Evolutionary conservation across 139 green algal species (phyloP).

Genomic region (Microglena sp.): DNA sequence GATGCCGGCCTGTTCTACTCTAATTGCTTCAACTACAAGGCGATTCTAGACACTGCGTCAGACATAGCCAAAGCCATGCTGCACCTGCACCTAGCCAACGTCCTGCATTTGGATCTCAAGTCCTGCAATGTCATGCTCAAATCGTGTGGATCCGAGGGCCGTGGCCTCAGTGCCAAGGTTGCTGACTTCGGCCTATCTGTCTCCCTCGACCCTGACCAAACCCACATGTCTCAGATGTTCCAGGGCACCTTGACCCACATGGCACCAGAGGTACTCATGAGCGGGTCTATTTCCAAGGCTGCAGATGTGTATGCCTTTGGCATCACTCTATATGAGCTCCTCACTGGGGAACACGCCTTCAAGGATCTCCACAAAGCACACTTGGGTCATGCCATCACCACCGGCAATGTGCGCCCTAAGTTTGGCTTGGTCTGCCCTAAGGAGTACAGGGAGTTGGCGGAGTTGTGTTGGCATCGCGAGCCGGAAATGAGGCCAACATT

Average conservation of each 20-base stretch:
- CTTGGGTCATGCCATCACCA: slow-evolving; percentile 16
- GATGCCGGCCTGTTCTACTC: slow-evolving; percentile 24
- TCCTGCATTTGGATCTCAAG: slow-evolving; percentile 43
- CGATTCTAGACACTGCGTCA: slow-evolving; percentile 21
- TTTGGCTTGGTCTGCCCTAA: slow-evolving; percentile 20
- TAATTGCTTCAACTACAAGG: slow-evolving; percentile 12
- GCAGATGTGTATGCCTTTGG: slow-evolving; percentile 23
- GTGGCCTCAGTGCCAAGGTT: slow-evolving; percentile 19
- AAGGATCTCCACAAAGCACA: slow-evolving; percentile 15
- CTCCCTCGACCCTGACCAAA: slow-evolving; percentile 18
- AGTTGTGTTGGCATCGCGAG: slow-evolving; percentile 25
- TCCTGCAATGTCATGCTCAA: slow-evolving; percentile 27
- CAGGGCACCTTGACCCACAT: slow-evolving; percentile 39
- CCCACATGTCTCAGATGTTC: slow-evolving; percentile 29
- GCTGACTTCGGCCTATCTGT: slow-evolving; percentile 38
- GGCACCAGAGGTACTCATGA: slow-evolving; percentile 18
- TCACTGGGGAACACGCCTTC: slow-evolving; percentile 7
- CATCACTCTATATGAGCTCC: slow-evolving; percentile 41
- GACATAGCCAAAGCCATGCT: slow-evolving; percentile 32
- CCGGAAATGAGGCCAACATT: no score
- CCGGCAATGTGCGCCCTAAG: slow-evolving; percentile 19
- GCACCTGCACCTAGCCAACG: slow-evolving; percentile 30
- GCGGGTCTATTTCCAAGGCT: slow-evolving; percentile 11
- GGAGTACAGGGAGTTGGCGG: slow-evolving; percentile 19
- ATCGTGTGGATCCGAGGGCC: neutral